Evolutionary conservation across 306 rosid species (phyloP).

Genomic region (Adenanthera pavonina): DNA sequence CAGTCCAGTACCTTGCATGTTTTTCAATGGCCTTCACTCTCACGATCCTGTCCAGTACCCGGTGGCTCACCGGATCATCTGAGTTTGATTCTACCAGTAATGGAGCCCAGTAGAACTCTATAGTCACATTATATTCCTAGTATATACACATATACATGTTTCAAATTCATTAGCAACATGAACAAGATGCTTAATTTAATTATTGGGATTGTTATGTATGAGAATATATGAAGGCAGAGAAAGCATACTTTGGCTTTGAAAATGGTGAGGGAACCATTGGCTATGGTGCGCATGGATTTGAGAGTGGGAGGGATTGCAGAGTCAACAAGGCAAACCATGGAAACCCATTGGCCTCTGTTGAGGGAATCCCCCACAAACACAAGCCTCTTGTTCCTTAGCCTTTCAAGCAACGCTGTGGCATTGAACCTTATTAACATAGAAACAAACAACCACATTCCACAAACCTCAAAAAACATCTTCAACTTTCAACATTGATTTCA

Average conservation of each 20-base stretch:
- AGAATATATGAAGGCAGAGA: slow-evolving; percentile 22
- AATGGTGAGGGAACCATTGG: slow-evolving; percentile 69
- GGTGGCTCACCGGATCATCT: slow-evolving; percentile 70
- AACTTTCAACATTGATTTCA: slow-evolving; percentile 7
- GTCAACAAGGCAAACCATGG: slow-evolving; percentile 83
- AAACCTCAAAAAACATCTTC: slow-evolving; percentile 56
- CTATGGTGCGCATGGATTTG: slow-evolving; percentile 68
- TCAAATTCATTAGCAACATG: slow-evolving; percentile 7
- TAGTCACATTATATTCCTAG: slow-evolving; percentile 75
- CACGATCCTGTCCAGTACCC: slow-evolving; percentile 59
- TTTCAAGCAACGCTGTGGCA: slow-evolving; percentile 77
- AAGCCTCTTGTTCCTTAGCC: slow-evolving; percentile 82
- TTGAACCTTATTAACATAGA: slow-evolving; percentile 83
- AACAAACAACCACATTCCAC: slow-evolving; percentile 65
- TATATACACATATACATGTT: neutral
- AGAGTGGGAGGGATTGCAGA: slow-evolving; percentile 46
- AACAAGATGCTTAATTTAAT: neutral
- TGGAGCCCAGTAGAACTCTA: slow-evolving; percentile 93
- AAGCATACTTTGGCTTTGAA: slow-evolving; percentile 68
- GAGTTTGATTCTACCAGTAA: slow-evolving; percentile 82
- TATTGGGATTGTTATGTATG: neutral
- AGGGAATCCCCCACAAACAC: slow-evolving; percentile 90
- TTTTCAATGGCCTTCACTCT: slow-evolving; percentile 77
- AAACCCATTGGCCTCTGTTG: slow-evolving; percentile 94
- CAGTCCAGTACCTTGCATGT: slow-evolving; percentile 77